phyloP scores from a whole-genome alignment of 1,284 basidiomycete species.

The Trichosporon ovoides region DNA sequence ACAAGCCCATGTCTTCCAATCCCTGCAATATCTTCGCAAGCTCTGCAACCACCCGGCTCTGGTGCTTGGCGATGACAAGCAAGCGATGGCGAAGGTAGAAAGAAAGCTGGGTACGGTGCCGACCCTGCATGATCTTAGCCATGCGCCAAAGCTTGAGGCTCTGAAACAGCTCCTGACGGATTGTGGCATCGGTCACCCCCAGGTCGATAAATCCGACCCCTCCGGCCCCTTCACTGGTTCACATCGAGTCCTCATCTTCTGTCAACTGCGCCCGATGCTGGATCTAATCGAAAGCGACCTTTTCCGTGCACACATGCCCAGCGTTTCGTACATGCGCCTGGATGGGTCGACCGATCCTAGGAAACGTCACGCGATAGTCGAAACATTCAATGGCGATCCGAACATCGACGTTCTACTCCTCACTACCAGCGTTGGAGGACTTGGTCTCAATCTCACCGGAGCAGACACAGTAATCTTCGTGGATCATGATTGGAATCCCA shows the following conservation, averaged over 20 bases:
- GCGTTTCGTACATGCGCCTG: constrained; percentile 94
- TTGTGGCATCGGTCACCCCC: constrained; percentile 76
- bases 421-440: constrained; percentile 93
- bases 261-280: constrained; percentile 98
- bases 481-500: constrained; percentile 99
- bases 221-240: constrained; percentile 56
- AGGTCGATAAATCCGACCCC: constrained; percentile 54
- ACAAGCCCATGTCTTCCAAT: constrained; percentile 89
- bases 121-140: constrained; percentile 67
- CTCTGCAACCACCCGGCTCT: constrained; percentile 95
- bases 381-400: constrained; percentile 96
- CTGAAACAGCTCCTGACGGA: constrained; percentile 86
- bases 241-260: constrained; percentile 97
- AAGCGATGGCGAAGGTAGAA: constrained; percentile 62
- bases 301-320: constrained; percentile 87
- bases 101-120: constrained; percentile 52
- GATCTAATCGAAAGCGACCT: constrained; percentile 94
- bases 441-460: constrained; percentile 93
- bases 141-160: constrained; percentile 92
- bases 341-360: constrained; percentile 84
- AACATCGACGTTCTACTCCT: constrained; percentile 94
- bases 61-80: constrained; percentile 65
- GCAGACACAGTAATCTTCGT: constrained; percentile 99
- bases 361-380: constrained; percentile 90
- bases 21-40: constrained; percentile 93